A percentile compares a stretch with the other conserved stretches of the same genome.
These are phyloP conservation scores for Fusarium tuaranense DNA, from an alignment of 2,329 filamentous ascomycete genomes.

Conservation along the genomic window DNA sequence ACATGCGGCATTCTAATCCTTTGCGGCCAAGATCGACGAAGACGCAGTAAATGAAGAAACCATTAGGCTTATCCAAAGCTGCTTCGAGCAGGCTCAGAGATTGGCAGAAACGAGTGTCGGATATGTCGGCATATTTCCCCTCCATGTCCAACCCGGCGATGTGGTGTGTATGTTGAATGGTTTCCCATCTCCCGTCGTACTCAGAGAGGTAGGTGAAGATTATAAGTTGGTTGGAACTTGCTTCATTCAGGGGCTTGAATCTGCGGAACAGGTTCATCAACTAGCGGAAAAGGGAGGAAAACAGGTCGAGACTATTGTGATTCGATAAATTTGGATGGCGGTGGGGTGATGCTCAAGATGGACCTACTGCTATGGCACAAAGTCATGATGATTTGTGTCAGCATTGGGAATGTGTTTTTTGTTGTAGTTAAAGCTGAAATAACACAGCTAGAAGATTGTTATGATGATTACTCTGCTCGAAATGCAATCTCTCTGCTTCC, in stretches of 20 bases:
- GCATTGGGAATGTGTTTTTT: too few relatives aligned
- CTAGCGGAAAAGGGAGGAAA: not conserved
- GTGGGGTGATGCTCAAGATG: not conserved
- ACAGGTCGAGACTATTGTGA: not conserved
- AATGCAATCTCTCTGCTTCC: not conserved
- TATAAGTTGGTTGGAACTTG: not conserved
- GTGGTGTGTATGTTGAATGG: not conserved
- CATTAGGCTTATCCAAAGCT: not conserved
- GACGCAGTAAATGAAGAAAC: not conserved
- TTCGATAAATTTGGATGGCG: not conserved
- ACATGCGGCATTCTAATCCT: not conserved
- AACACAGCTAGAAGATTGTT: too few relatives aligned
- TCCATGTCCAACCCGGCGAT: not conserved
- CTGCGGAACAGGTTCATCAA: not conserved
- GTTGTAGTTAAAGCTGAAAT: too few relatives aligned
- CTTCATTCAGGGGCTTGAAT: not conserved
- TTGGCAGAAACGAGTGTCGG: constrained; percentile 3
- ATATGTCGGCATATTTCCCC: constrained; percentile 8
- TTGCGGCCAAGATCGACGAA: not conserved
- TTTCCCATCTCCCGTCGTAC: not conserved
- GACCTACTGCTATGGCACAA: not conserved
- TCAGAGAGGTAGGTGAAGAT: not conserved
- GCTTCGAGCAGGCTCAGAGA: not conserved
- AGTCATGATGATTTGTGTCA: not conserved
- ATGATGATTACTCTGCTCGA: not conserved